Conservation (phyloP, 2,329 filamentous ascomycete genomes). For the Torrubiellomyces zombiae region DNA sequence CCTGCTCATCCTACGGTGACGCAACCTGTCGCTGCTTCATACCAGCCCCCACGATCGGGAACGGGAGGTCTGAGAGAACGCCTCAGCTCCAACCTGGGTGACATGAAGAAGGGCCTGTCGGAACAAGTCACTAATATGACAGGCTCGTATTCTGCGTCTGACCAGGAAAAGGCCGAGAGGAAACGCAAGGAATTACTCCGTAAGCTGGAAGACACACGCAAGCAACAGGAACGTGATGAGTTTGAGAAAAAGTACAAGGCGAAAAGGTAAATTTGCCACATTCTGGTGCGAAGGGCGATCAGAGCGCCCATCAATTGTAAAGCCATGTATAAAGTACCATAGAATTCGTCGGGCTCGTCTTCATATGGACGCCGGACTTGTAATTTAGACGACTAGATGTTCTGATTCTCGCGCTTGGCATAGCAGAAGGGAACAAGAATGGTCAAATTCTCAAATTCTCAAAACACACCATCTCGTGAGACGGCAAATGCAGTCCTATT, state of each 20-base stretch:
- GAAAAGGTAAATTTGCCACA: slow-evolving; percentile 9
- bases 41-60: slow-evolving; percentile 17
- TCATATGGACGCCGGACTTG: no score
- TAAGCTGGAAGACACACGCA: slow-evolving; percentile 18
- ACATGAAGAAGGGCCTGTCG: slow-evolving; percentile 21
- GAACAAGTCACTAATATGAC: slow-evolving; percentile 18
- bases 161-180: slow-evolving; percentile 18
- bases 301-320: slow-evolving; percentile 7
- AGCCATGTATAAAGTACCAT: slow-evolving; percentile 5
- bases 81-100: slow-evolving; percentile 15
- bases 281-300: no score
- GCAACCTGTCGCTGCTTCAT: slow-evolving; percentile 9
- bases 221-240: slow-evolving; percentile 18
- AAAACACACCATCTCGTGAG: no score
- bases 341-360: no score
- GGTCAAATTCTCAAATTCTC: no score
- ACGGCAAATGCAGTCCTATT: no score
- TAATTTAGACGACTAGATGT: no score
- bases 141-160: slow-evolving; percentile 15
- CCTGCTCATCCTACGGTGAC: slow-evolving; percentile 14
- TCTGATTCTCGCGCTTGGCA: no score
- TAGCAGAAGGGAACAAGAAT: no score
- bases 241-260: slow-evolving; percentile 25
- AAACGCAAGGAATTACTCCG: slow-evolving; percentile 17
- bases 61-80: slow-evolving; percentile 13